Evolutionary conservation across 176 grass and related monocot genomes (phyloP), one percentile per base, ranked within the genome.

Genomic region (Hsuehochloa calcarea): DNA sequence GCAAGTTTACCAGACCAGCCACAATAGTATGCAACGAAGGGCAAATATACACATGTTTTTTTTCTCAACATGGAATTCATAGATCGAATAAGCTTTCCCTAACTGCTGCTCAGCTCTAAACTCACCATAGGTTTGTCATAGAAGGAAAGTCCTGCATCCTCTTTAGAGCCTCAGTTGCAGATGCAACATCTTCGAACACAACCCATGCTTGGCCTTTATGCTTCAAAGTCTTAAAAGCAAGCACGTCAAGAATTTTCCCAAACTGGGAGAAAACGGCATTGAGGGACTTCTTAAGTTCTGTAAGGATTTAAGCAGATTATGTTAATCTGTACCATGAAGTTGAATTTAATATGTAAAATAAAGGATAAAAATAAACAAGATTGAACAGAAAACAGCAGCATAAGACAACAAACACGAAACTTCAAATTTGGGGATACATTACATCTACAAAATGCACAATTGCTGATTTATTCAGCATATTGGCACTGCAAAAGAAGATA

Each of bases 131-230:
- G 84, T 78, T 99, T 99, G 73, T 96, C 91, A 75, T 94, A 94
- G 78, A 99, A 99, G 38, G 96, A 37, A 99, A 99, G 17, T 89
- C 89, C 82, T 99, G 93, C 93, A 99, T 96, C 82, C 90, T 76
- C 81, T 99, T 99, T 46, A 96, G 75, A 85, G 96, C 96, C 78
- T 99, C 93, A 59, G 86, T 86, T 61, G 93, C 96, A 55, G 96
- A 98, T 46, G 84, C 89, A 46, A 92, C 96, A 90, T 95, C 96
- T 78, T 98, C 91, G 35, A 98, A 95, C 40, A 95, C 84, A 78
- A 96, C 93, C 96, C 96, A 99, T 25, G 96, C 93, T 81, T 99
- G 96, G 3, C 96, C 96, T 87, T 99, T 99, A 71, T 99, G 96
- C 89, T 96, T 99, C 73, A 96, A 67, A 27, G 93, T 94, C 89